Conservation (phyloP, 768 basidiomycete genomes). For the Panaeolus papilionaceus region DNA sequence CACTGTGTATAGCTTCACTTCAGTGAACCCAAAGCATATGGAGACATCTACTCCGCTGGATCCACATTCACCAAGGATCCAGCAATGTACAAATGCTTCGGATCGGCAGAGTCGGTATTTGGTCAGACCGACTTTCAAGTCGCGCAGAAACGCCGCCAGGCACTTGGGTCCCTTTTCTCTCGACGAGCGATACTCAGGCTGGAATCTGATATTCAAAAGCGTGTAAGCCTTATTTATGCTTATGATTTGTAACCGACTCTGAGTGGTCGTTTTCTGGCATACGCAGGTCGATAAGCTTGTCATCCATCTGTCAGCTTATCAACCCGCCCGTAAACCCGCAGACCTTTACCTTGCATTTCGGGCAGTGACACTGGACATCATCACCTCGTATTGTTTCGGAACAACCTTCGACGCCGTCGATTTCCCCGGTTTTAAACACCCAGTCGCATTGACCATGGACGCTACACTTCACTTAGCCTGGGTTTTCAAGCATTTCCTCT, state of each 20-base stretch:
- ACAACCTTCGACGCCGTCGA: slow-evolving; percentile 35
- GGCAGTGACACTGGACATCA: slow-evolving; percentile 43
- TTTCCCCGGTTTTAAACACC: slow-evolving; percentile 39
- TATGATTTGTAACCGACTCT: too few relatives aligned
- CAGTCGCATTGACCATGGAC: slow-evolving; percentile 40
- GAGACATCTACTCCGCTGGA: slow-evolving; percentile 37
- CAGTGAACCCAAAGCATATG: slow-evolving; percentile 38
- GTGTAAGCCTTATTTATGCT: slow-evolving; percentile 20
- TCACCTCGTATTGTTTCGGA: slow-evolving; percentile 46
- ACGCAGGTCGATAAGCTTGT: slow-evolving; percentile 34
- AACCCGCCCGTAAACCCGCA: slow-evolving; percentile 28
- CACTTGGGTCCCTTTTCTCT: slow-evolving; percentile 40
- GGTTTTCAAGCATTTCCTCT: slow-evolving; percentile 44
- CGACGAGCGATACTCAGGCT: slow-evolving; percentile 38
- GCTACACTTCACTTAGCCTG: slow-evolving; percentile 42
- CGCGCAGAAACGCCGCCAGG: slow-evolving; percentile 35
- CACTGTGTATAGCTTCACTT: slow-evolving; percentile 40
- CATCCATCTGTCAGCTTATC: slow-evolving; percentile 16
- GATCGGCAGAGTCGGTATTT: slow-evolving; percentile 34
- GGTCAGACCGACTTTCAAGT: slow-evolving; percentile 31
- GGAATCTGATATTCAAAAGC: slow-evolving; percentile 34
- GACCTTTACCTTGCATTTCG: slow-evolving; percentile 47
- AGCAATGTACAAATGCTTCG: slow-evolving; percentile 33
- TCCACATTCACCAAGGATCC: slow-evolving; percentile 35
- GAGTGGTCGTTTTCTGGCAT: not conserved